Base-by-base conservation (phyloP, 768 basidiomycete genomes). In the Chalciporus pseudorubinellus region DNA sequence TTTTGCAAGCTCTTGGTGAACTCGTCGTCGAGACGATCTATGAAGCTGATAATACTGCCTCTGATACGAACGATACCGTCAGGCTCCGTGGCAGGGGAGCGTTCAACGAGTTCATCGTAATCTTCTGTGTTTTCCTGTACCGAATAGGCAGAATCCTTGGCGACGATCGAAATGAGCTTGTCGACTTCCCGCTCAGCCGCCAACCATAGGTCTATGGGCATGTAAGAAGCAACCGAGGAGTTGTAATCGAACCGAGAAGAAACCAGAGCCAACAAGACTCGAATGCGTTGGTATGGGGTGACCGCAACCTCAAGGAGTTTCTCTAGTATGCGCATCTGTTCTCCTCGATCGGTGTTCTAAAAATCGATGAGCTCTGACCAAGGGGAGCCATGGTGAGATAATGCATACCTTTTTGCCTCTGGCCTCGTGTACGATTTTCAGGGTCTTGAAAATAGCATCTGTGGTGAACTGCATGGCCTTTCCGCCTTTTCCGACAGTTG, bases 241-340 rank as follows among this genome's bases (percentile, higher is more conserved):
- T 93, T 95, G 76, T 97, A 98, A 73, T 99, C 97, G 67, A 98
- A 97, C 39, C 94, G 89, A 9, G 94, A 91, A 3, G 95, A 93
- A 60, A 98, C 83, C 48, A 98, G 81, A 14, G 94, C 89, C 46
- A 99, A 82, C 29, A 98, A 83, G 28, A 99, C 92, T 48, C 97
- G 88, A 53, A 99, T 94, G 58, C 84, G 85, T 65, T 95, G 92
- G 69, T 99, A 99, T 0, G 90, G 74, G 5, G 93, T 95, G 12
- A 79, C 80, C 6, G 94, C 85, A 13, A 95, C 89, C 61, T 87
- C 85, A 11, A 95, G 77, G 12, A 98, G 77, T 60, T 87, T 85
- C 64, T 94, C 89, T 16, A 98, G 78, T 47, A 92, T 91, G 53
- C 87, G 84, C 59, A 97, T 91, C 78, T 97, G 95, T 70, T 98